A percentile compares a stretch with the other conserved stretches of the same genome.
Conservation (phyloP, 2,329 filamentous ascomycete genomes). For the Chaetomiaceae sp. region DNA sequence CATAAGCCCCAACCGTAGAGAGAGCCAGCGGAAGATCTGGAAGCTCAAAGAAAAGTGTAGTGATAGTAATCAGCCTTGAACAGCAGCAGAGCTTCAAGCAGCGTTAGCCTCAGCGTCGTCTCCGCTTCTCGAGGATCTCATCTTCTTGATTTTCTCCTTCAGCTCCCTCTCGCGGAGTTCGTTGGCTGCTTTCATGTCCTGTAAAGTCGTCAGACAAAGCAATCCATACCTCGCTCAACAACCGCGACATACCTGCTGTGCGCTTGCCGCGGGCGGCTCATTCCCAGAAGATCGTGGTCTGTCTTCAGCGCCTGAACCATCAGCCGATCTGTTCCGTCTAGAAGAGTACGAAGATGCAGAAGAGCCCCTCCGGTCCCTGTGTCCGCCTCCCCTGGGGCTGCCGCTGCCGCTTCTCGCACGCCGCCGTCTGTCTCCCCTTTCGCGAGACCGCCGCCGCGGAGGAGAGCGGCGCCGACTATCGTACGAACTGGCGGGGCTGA, state of each 20-base stretch:
- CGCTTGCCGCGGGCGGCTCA: conserved; percentile 20
- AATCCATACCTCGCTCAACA: not conserved
- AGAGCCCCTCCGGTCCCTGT: conserved; percentile 42
- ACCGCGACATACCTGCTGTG: conserved; percentile 29
- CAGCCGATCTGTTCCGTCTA: conserved; percentile 51
- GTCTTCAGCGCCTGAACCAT: conserved; percentile 49
- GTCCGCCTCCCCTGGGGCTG: conserved; percentile 34
- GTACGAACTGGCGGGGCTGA: conserved; percentile 19
- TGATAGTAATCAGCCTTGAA: not conserved
- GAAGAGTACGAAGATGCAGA: conserved; percentile 49
- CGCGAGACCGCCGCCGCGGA: conserved; percentile 16
- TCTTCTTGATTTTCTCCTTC: conserved; percentile 52
- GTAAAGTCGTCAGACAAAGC: not conserved
- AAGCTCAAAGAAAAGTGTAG: not conserved
- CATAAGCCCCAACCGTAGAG: too few species aligned
- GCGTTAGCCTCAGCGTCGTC: conserved; percentile 44
- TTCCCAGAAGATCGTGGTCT: conserved; percentile 36
- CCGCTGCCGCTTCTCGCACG: conserved; percentile 20
- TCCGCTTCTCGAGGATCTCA: conserved; percentile 47
- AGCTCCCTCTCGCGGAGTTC: conserved; percentile 47
- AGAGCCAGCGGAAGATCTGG: not conserved
- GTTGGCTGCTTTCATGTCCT: conserved; percentile 32
- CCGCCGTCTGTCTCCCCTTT: conserved; percentile 27
- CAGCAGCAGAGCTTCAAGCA: conserved; percentile 32
- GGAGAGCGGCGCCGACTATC: conserved; percentile 17